Evolutionary conservation across 2,329 filamentous ascomycete genomes (phyloP), one percentile per base, ranked within the genome.

Genomic region (Aspergillus transmontanensis): DNA sequence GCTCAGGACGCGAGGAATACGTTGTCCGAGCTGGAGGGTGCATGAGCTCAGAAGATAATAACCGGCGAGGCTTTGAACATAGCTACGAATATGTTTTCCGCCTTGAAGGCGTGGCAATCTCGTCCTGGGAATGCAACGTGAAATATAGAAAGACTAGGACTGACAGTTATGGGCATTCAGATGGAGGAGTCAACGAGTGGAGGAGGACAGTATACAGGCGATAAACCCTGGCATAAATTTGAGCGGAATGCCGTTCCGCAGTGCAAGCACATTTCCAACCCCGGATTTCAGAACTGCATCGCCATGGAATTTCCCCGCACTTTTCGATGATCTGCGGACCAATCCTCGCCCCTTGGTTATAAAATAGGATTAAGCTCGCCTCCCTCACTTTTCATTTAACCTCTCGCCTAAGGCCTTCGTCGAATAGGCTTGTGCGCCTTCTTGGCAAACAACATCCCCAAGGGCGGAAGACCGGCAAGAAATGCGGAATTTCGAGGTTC

Each of bases 21-120:
- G 34, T 67, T 34, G 64, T 73, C 19, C 56, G 58, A 26, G 70
- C 66, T 4, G 50, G 39, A 19, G 28, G 48, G 28, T 21, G 10
- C 4, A 45, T 55, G 16, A 10, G 55, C 30, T 41, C 39, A 6
- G 45, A 58, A 6, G 5, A 21, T n/a, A 2, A n/a, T 28, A 19
- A 12, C 9, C 7, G 11, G 10, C 4, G 26, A 19, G 46, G 16
- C 12, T 14, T 9, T 46, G n/a, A 12, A 43, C 28, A 12, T 10
- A 26, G 39, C 14, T 62, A 48, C 23, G 41, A 65, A 19, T 75
- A 75, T 61, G 63, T 57, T 1, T 77, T 76, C 54, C 53, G 68
- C 23, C 65, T 76, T 41, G 57, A 66, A 10, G 74, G 74, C 1
- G 74, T 76, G 39, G 67, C 67, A 1, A 71, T 77, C 21, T 34